Evolutionary conservation across 2,329 filamentous ascomycete species (phyloP).

Genomic region (Didymella glomerata): DNA sequence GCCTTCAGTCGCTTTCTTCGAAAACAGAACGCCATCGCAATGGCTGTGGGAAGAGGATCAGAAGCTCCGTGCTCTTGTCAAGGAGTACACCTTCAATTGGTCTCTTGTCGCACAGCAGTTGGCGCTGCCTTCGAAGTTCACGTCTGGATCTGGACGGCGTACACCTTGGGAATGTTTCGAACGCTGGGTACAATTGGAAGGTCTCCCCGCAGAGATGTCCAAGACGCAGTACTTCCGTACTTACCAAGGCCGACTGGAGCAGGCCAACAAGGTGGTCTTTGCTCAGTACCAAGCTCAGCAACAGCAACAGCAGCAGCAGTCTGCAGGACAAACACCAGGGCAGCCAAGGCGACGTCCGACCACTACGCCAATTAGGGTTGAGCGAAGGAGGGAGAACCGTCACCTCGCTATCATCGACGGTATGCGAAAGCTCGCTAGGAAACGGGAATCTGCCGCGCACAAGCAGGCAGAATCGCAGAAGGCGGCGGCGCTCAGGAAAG

Average conservation of each 20-base stretch:
- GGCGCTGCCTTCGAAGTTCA: slow-evolving; percentile 75
- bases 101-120: slow-evolving; percentile 88
- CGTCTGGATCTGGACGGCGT: slow-evolving; percentile 85
- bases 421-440: slow-evolving; percentile 95
- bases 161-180: slow-evolving; percentile 99
- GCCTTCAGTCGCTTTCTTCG: slow-evolving; percentile 90
- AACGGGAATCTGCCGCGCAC: slow-evolving; percentile 82
- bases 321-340: slow-evolving; percentile 57
- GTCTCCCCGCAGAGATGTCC: slow-evolving; percentile 88
- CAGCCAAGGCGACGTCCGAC: slow-evolving; percentile 71
- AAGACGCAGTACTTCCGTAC: slow-evolving; percentile 95
- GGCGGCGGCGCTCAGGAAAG: slow-evolving; percentile 82
- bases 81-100: slow-evolving; percentile 98
- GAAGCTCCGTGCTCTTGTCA: slow-evolving; percentile 82
- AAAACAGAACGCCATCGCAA: slow-evolving; percentile 84
- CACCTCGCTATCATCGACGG: slow-evolving; percentile 90
- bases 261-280: slow-evolving; percentile 67
- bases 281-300: slow-evolving; percentile 66
- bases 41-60: slow-evolving; percentile 94
- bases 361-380: slow-evolving; percentile 79
- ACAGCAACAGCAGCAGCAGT: slow-evolving; percentile 61
- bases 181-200: slow-evolving; percentile 91
- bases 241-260: slow-evolving; percentile 69
- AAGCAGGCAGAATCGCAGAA: slow-evolving; percentile 81
- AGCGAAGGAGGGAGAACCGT: slow-evolving; percentile 84